Evolutionary conservation across 2,329 filamentous ascomycete genomes (phyloP).

Genomic region (Gliomastix tumulicola): DNA sequence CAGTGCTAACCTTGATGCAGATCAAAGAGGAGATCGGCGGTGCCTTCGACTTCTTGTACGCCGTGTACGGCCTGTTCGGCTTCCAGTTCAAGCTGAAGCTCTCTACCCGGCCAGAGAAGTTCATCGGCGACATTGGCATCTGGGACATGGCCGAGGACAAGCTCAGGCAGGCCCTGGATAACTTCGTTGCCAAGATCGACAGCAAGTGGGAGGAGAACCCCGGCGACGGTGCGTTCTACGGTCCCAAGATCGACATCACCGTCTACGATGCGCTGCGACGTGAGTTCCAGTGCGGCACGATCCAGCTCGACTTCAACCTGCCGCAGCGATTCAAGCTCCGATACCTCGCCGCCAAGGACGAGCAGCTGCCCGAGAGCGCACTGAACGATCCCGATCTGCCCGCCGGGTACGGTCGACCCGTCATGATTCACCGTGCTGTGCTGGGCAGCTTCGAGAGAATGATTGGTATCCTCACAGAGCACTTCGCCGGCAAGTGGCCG

Average conservation of each 20-base stretch:
- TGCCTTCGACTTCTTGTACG: slow-evolving; percentile 79
- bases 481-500: slow-evolving; percentile 83
- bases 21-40: slow-evolving; percentile 54
- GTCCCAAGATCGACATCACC: slow-evolving; percentile 96
- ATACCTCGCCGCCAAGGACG: slow-evolving; percentile 44
- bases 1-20: slow-evolving; percentile 8
- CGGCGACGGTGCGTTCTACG: slow-evolving; percentile 96
- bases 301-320: slow-evolving; percentile 90
- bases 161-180: slow-evolving; percentile 70
- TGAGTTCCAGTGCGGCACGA: slow-evolving; percentile 59
- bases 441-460: slow-evolving; percentile 61
- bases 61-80: slow-evolving; percentile 58
- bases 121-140: slow-evolving; percentile 75
- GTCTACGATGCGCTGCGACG: slow-evolving; percentile 81
- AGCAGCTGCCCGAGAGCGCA: slow-evolving; percentile 28
- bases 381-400: slow-evolving; percentile 46
- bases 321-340: slow-evolving; percentile 31
- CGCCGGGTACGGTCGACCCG: slow-evolving; percentile 68
- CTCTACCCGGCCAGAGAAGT: slow-evolving; percentile 84
- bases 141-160: slow-evolving; percentile 86
- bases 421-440: slow-evolving; percentile 83
- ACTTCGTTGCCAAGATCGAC: slow-evolving; percentile 57
- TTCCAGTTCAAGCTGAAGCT: slow-evolving; percentile 86
- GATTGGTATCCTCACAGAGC: slow-evolving; percentile 73
- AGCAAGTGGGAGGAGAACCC: slow-evolving; percentile 84